Percentiles rank a stretch among this genome's conserved stretches.
phyloP scores from a whole-genome alignment of 306 rosid species.

The Prinsepia uniflora region DNA sequence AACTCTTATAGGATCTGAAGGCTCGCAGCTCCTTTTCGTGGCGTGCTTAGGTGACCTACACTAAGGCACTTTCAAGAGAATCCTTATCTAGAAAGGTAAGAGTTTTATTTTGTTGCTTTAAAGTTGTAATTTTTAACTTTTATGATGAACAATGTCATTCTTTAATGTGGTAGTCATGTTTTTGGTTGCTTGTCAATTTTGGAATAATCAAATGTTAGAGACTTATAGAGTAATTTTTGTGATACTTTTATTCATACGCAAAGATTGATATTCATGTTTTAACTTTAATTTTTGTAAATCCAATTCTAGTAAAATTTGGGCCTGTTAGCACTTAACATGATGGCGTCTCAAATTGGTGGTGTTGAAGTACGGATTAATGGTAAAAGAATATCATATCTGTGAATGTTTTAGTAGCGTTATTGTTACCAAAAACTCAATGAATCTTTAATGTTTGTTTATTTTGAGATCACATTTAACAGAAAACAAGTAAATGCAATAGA shows the following conservation, averaged over 20 bases:
- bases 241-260: not conserved
- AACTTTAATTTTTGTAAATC: not conserved
- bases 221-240: conserved; percentile 4
- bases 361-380: not conserved
- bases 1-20: conserved; percentile 66
- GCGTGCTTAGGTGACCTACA: conserved; percentile 79
- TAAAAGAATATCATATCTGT: not conserved
- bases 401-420: not conserved
- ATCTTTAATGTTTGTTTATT: not conserved
- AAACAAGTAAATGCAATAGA: not conserved
- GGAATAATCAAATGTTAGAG: conserved; percentile 8
- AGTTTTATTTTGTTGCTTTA: not conserved
- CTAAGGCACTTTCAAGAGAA: conserved; percentile 88
- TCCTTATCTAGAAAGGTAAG: conserved; percentile 60
- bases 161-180: not conserved
- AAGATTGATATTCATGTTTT: not conserved
- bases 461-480: not conserved
- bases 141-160: not conserved
- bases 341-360: not conserved
- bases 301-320: not conserved
- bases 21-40: conserved; percentile 77
- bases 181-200: conserved; percentile 3
- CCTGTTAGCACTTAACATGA: not conserved
- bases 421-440: not conserved
- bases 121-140: conserved; percentile 3